Evolutionary conservation across 2,329 filamentous ascomycete genomes (phyloP), one percentile per base, ranked within the genome.

Genomic region (Lachnellula occidentalis): DNA sequence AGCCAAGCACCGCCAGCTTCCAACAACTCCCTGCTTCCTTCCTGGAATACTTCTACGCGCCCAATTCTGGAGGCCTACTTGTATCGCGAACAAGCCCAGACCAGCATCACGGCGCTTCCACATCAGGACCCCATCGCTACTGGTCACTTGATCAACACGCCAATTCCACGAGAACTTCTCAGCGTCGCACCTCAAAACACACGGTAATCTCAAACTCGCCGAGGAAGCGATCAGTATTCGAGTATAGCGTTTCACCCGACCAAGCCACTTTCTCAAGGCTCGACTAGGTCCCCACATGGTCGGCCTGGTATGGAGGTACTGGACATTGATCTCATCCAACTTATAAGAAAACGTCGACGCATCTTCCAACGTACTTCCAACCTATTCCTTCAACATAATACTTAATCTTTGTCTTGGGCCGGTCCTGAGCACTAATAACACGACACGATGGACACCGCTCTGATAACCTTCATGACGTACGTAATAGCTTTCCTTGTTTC

Each of bases 401-500:
- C 22, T 17, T 45, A 34, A 43, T 21, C n/a, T 15, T 45, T 21
- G 21, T 52, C 54, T 58, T 51, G 37, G 59, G 57, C 60, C 50
- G 50, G 53, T 46, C 60, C 56, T 46, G 55, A 57, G 45, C 24
- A 34, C 5, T 34, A 50, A 52, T 36, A 24, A 19, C 50, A 7
- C 49, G 46, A 24, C 61, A 60, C 31, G 19, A 65, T 66, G 64
- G 64, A 65, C 42, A 86, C 83, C 21, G 85, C 85, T 56, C 80
- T 88, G 62, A 78, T 86, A 67, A 86, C 85, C 57, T 87, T 88
- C 69, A 77, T 83, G 72, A 71, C 86, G 83, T 86, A 74, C 81
- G 82, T 83, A 54, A 19, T 37, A 39, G 11, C 45, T 55, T 59
- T 54, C 46, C 47, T 56, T 53, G 54, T 27, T 48, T 34, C 34